Evolutionary conservation across 805 yeast species (phyloP).

Genomic region (Candida adriatica): DNA sequence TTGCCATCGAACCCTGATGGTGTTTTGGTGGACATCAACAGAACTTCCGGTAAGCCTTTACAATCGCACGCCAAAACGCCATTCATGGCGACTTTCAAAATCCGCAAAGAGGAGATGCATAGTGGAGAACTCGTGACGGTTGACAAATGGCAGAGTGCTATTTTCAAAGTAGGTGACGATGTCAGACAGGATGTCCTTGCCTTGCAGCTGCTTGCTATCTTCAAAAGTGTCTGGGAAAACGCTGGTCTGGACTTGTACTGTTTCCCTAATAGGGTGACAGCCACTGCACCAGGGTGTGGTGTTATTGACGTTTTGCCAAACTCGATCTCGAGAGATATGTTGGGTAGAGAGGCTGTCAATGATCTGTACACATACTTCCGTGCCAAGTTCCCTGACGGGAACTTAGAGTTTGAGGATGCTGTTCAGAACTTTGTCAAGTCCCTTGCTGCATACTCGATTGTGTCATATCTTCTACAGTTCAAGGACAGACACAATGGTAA

Average conservation of each 20-base stretch:
- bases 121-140: slow-evolving; percentile 35
- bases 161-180: slow-evolving; percentile 98
- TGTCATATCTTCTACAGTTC: slow-evolving; percentile 84
- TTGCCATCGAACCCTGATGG: slow-evolving; percentile 97
- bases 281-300: slow-evolving; percentile 99
- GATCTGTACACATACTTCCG: slow-evolving; percentile 90
- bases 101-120: slow-evolving; percentile 48
- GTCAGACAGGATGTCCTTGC: slow-evolving; percentile 97
- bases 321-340: slow-evolving; percentile 93
- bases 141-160: slow-evolving; percentile 88
- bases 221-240: slow-evolving; percentile 83
- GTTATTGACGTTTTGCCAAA: slow-evolving; percentile 96
- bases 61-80: slow-evolving; percentile 99
- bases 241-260: slow-evolving; percentile 88
- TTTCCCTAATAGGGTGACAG: slow-evolving; percentile 92
- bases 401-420: slow-evolving; percentile 85
- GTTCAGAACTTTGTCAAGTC: slow-evolving; percentile 90
- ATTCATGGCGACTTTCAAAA: slow-evolving; percentile 91
- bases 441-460: slow-evolving; percentile 88
- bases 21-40: slow-evolving; percentile 80
- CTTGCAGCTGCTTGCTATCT: slow-evolving; percentile 82
- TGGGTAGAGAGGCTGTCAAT: slow-evolving; percentile 97
- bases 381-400: slow-evolving; percentile 92
- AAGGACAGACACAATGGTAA: slow-evolving; percentile 98
- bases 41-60: slow-evolving; percentile 88